These are phyloP conservation scores for Epichloe gansuensis DNA, from an alignment of 2,329 filamentous ascomycete species.

Conservation along the genomic window DNA sequence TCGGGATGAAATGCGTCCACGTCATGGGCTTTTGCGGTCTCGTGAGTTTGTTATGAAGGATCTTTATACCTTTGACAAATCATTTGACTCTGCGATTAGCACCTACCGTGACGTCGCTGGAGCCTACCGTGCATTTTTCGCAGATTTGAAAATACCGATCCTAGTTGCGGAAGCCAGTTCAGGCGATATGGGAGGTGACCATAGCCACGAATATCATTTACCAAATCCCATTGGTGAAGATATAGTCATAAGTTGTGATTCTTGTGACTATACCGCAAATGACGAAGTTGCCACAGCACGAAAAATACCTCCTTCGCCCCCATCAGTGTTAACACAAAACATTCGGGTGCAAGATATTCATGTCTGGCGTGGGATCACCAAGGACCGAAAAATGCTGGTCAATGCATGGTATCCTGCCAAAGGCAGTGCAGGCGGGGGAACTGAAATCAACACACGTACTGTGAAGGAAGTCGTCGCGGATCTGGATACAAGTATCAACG, in stretches of 20 bases:
- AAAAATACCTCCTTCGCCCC: background rate
- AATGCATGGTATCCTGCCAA: constrained; percentile 51
- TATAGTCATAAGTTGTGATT: constrained; percentile 59
- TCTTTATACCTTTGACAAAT: constrained; percentile 84
- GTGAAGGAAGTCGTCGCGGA: constrained; percentile 54
- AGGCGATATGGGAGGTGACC: constrained; percentile 85
- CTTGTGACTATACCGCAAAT: constrained; percentile 69
- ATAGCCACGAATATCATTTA: constrained; percentile 94
- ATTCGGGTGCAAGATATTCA: constrained; percentile 12
- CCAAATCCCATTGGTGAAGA: constrained; percentile 73
- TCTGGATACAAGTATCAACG: constrained; percentile 58
- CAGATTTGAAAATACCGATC: constrained; percentile 72
- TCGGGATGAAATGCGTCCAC: constrained; percentile 77
- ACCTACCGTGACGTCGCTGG: constrained; percentile 66
- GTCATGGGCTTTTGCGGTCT: constrained; percentile 75
- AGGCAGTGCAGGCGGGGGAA: constrained; percentile 13
- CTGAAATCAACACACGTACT: constrained; percentile 38
- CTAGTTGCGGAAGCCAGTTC: constrained; percentile 81
- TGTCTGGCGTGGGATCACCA: constrained; percentile 52
- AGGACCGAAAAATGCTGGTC: constrained; percentile 54
- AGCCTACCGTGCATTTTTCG: constrained; percentile 66
- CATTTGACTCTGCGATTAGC: constrained; percentile 50
- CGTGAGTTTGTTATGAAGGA: constrained; percentile 98
- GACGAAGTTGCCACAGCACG: constrained; percentile 61
- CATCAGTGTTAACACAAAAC: background rate